phyloP scores from a whole-genome alignment of 2,329 filamentous ascomycete genomes.

The Allantophomopsis cytisporea region DNA sequence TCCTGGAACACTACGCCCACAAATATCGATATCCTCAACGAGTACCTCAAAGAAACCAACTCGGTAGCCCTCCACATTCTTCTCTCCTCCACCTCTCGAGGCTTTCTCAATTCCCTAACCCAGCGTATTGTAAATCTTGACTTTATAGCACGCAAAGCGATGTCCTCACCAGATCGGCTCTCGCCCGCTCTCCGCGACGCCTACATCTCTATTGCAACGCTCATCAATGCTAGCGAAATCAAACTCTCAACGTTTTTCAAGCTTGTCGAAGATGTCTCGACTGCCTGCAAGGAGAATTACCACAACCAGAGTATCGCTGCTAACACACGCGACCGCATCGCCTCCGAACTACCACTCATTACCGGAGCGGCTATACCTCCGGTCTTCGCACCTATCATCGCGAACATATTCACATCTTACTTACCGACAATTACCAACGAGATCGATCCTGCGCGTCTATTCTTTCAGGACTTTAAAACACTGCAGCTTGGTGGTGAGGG shows the following conservation, averaged over 20 bases:
- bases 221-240: slow-evolving; percentile 14
- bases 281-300: slow-evolving; percentile 14
- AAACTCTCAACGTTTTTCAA: slow-evolving; percentile 16
- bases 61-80: slow-evolving; percentile 49
- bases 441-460: slow-evolving; percentile 17
- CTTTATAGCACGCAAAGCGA: slow-evolving; percentile 17
- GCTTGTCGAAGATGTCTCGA: slow-evolving; percentile 13
- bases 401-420: slow-evolving; percentile 14
- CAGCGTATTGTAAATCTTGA: slow-evolving; percentile 48
- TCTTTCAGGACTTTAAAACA: slow-evolving; percentile 18
- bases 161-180: slow-evolving; percentile 6
- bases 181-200: slow-evolving; percentile 13
- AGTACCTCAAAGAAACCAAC: slow-evolving; percentile 37
- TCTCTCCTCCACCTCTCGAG: slow-evolving; percentile 61
- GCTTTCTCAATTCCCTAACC: slow-evolving; percentile 56
- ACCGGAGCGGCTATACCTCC: slow-evolving; percentile 16
- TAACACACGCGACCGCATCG: slow-evolving; percentile 12
- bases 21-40: slow-evolving; percentile 34
- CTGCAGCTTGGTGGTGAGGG: slow-evolving; percentile 11
- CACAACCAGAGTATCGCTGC: slow-evolving; percentile 5
- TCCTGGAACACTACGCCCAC: slow-evolving; percentile 26
- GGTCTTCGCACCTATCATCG: slow-evolving; percentile 16
- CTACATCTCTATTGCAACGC: slow-evolving; percentile 16
- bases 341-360: slow-evolving; percentile 17
- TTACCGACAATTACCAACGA: slow-evolving; percentile 13